phyloP scores from a whole-genome alignment of 2,329 filamentous ascomycete genomes.

The Capronia epimyces region DNA sequence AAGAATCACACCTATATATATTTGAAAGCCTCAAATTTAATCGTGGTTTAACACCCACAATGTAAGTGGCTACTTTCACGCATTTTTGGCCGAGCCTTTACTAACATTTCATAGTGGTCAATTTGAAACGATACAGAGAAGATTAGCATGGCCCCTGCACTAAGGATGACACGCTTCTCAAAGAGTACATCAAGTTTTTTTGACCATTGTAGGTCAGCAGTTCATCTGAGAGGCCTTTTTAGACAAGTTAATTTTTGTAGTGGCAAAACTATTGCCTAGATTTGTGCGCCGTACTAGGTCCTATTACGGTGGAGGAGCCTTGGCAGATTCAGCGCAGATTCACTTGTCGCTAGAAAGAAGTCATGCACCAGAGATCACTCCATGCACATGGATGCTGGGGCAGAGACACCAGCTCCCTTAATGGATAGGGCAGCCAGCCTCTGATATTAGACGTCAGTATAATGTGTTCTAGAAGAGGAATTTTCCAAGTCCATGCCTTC shows the following conservation, averaged over 20 bases:
- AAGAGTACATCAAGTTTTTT: constrained; percentile 71
- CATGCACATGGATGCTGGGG: too few species aligned
- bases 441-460: too few species aligned
- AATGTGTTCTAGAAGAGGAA: too few species aligned
- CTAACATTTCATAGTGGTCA: too few species aligned
- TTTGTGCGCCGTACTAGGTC: not conserved
- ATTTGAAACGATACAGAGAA: constrained; percentile 68
- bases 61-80: too few species aligned
- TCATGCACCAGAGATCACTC: too few species aligned
- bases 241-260: not conserved
- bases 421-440: too few species aligned
- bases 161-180: constrained; percentile 72
- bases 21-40: not conserved
- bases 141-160: constrained; percentile 76
- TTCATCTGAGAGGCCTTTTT: not conserved
- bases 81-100: too few species aligned
- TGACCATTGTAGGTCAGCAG: constrained; percentile 5
- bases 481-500: too few species aligned
- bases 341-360: too few species aligned
- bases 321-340: not conserved
- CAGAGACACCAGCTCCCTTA: too few species aligned
- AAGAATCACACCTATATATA: not conserved
- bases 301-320: not conserved
- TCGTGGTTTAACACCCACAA: constrained; percentile 36
- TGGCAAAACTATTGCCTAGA: not conserved